Evolutionary conservation across 2,329 filamentous ascomycete genomes (phyloP).

Genomic region (Amauroascus niger): DNA sequence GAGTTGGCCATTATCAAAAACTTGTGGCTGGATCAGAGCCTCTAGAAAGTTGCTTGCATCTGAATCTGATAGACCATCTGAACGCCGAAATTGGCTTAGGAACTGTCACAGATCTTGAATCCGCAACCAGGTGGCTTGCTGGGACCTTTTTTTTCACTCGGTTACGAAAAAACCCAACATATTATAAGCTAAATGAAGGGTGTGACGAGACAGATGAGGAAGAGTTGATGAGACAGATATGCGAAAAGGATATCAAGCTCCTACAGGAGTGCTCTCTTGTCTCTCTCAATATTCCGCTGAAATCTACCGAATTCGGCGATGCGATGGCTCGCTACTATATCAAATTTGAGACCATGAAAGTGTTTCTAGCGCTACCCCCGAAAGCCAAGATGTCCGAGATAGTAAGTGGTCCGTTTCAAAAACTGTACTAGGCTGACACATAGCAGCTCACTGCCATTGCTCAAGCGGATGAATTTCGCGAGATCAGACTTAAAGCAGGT

Average conservation of each 20-base stretch:
- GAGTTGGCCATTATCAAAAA: constrained; percentile 57
- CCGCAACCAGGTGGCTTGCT: constrained; percentile 63
- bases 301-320: constrained; percentile 61
- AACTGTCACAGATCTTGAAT: constrained; percentile 54
- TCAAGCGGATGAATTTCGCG: constrained; percentile 61
- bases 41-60: constrained; percentile 68
- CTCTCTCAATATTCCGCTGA: constrained; percentile 41
- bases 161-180: constrained; percentile 56
- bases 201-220: constrained; percentile 46
- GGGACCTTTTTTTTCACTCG: constrained; percentile 72
- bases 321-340: constrained; percentile 79
- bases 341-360: constrained; percentile 68
- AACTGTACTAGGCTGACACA: not conserved
- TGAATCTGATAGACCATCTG: constrained; percentile 70
- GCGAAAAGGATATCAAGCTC: constrained; percentile 56
- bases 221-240: constrained; percentile 59
- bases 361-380: constrained; percentile 53
- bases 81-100: constrained; percentile 75
- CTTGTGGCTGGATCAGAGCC: constrained; percentile 64
- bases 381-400: constrained; percentile 57
- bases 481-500: constrained; percentile 58
- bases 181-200: constrained; percentile 57
- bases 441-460: constrained; percentile 55
- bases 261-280: constrained; percentile 54
- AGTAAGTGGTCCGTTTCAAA: constrained; percentile 40